Percentiles rank a stretch among this genome's conserved stretches.
Evolutionary conservation across 257 asterid species (phyloP).

Genomic region (Solanum pennellii): DNA sequence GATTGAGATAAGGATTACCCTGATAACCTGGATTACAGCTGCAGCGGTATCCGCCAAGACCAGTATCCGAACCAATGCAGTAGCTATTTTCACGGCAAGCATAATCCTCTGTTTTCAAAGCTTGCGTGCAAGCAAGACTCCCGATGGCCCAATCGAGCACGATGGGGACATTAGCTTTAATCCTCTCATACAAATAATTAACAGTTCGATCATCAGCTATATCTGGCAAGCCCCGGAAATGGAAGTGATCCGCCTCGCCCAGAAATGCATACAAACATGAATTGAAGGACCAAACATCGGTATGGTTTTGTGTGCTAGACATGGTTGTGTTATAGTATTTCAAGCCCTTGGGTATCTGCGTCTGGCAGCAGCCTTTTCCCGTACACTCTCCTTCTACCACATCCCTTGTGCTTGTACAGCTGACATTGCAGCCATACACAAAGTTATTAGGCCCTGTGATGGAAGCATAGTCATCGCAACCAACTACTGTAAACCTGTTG

Average conservation of each 20-base stretch:
- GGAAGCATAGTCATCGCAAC: neutral
- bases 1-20: slow-evolving; percentile 5
- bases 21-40: neutral
- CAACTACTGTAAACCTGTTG: neutral
- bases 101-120: neutral
- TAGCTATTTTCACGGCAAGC: neutral
- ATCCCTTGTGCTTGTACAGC: neutral
- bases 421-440: neutral
- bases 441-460: neutral
- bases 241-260: too few species aligned
- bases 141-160: slow-evolving; percentile 11
- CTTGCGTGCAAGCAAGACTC: neutral
- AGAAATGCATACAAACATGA: too few species aligned
- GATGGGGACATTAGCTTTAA: neutral
- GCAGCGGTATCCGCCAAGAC: slow-evolving; percentile 5
- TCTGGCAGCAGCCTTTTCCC: too few species aligned
- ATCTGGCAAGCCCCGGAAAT: too few species aligned
- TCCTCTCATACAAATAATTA: neutral
- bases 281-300: too few species aligned
- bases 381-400: neutral
- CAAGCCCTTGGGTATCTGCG: too few species aligned
- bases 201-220: slow-evolving; percentile 3
- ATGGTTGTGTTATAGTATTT: too few species aligned
- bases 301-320: too few species aligned
- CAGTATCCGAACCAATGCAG: neutral